Evolutionary conservation across 1,139 yeast species (phyloP), one percentile per base, ranked within the genome.

Genomic region (Eremothecium coryli): DNA sequence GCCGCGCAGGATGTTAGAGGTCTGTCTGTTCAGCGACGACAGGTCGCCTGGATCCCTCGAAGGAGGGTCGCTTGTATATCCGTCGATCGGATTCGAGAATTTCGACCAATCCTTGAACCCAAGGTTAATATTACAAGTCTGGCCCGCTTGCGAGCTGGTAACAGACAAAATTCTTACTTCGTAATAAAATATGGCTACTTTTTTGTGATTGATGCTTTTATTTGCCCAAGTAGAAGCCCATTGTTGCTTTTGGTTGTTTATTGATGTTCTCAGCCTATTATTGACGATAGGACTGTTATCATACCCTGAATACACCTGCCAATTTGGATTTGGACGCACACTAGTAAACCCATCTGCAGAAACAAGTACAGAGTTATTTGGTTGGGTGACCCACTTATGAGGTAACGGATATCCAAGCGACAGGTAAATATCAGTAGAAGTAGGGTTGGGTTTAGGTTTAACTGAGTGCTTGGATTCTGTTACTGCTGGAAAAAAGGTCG

Each of bases 131-230:
- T 66, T 70, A 35, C 68, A 56, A 32, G 61, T 60, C 10, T 50
- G 50, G 14, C 60, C 57, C 24, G 62, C 53, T 23, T 64, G 62
- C 18, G 66, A 57, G 21, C 62, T 44, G 7, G 59, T 48, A 2
- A 52, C 57, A 12, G 50, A 40, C 6, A 47, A 34, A 2, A 76
- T 52, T 31, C 63, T 61, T 4, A 75, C 59, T 48, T 77, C 85
- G 48, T 53, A 77, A 49, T 77, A 77, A 50, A 68, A 77, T 2
- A 76, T 55, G 0, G 79, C 78, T 30, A 54, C 34, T 14, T 68
- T 61, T 12, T 59, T 52, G 3, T 59, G 46, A 2, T 71, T 67
- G 6, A 75, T 55, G 2, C 62, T 48, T 32, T 58, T 49, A 41
- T 73, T 61, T 0, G 76, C 59, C 47, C 65, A 64, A 1, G 71